Base-by-base conservation (phyloP, 306 rosid genomes). In the Chamaecrista fasciculata region DNA sequence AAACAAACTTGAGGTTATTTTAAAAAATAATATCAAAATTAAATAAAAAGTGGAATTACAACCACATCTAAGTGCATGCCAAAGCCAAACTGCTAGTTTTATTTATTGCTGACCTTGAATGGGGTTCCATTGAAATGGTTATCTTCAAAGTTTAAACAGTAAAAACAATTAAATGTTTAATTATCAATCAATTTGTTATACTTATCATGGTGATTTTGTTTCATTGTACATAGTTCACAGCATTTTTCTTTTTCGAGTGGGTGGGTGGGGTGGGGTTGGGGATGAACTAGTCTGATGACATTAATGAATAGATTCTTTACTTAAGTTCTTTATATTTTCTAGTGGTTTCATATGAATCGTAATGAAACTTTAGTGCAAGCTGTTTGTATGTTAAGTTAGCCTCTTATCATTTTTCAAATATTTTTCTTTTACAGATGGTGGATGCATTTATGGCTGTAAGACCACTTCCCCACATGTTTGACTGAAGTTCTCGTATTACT, bases 401-500 rank as follows among this genome's bases (percentile, higher is more conserved):
- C n/a, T n/a, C n/a, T n/a, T n/a, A n/a, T n/a, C n/a, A n/a, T n/a
- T n/a, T n/a, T n/a, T n/a, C n/a, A n/a, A n/a, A n/a, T n/a, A n/a
- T n/a, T n/a, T n/a, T 15, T 57, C 16, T 39, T 6, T 65, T 53
- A 56, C 92, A 89, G 96, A 87, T 89, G 96, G 97, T 92, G 66
- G 96, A 89, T 67, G 97, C 96, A 29, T 89, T 89, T 64, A 92
- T 92, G 97, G 92, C 96, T 1, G 82, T 89, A 20, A 84, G 96
- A 74, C 96, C 95, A 37, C 90, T 92, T 52, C 62, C 33, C 40
- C 52, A 46, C 44, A 58, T 58, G 64, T 58, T 58, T 58, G 64
- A 58, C 64, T 58, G 64, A 58, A 58, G 64, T 33, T 58, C 90
- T 66, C 31, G 2, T 20, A n/a, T n/a, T n/a, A n/a, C n/a, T n/a